A percentile compares a stretch with the other conserved stretches of the same genome.
Conservation (phyloP, 495 filamentous ascomycete genomes). For the Evansstolkia leycettana region DNA sequence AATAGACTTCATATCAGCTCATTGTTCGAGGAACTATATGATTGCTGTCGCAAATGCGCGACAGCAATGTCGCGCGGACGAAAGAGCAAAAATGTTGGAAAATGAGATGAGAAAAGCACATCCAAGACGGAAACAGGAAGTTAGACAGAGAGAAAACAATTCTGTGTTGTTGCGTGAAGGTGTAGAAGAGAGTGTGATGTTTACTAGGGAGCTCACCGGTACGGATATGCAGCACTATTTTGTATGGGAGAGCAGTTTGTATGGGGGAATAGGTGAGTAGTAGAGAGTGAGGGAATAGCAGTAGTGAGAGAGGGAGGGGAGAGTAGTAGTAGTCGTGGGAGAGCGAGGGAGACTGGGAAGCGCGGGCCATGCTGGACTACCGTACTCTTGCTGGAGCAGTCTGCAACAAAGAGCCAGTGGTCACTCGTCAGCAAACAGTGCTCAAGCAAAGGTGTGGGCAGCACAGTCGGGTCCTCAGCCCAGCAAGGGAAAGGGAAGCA, state of each 20-base stretch:
- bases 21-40: slow-evolving; percentile 9
- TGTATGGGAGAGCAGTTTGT: slow-evolving; percentile 47
- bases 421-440: too few relatives aligned
- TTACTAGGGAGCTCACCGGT: slow-evolving; percentile 22
- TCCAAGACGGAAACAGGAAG: not conserved
- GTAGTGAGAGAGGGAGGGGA: slow-evolving; percentile 25
- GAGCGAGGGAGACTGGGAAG: slow-evolving; percentile 35
- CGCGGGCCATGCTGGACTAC: not conserved
- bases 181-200: slow-evolving; percentile 11
- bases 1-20: slow-evolving; percentile 4
- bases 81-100: slow-evolving; percentile 14
- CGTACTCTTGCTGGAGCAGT: too few relatives aligned
- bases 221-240: slow-evolving; percentile 35
- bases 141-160: slow-evolving; percentile 12
- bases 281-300: slow-evolving; percentile 25
- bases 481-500: too few relatives aligned
- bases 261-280: slow-evolving; percentile 48
- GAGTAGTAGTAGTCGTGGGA: slow-evolving; percentile 49
- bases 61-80: slow-evolving; percentile 17
- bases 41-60: slow-evolving; percentile 12
- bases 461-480: too few relatives aligned
- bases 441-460: too few relatives aligned
- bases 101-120: slow-evolving; percentile 6
- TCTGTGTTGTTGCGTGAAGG: slow-evolving; percentile 1
- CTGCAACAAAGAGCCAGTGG: too few relatives aligned